These are phyloP conservation scores for Penicillium janthinellum DNA, from an alignment of 2,329 filamentous ascomycete species.

Conservation along the genomic window DNA sequence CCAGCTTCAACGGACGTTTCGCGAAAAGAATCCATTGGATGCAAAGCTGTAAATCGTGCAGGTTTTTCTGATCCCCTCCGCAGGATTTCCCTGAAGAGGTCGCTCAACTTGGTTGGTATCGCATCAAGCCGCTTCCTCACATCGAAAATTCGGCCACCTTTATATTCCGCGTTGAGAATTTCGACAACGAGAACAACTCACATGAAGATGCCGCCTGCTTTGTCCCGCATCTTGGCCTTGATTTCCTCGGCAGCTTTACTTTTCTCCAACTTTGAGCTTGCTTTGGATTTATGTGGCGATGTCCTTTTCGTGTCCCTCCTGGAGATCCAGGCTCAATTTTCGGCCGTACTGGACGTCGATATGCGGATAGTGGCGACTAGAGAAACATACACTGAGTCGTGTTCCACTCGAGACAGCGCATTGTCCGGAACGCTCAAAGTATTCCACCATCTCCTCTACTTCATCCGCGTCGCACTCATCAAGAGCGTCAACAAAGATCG, in stretches of 20 bases:
- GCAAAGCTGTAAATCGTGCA: constrained; percentile 48
- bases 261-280: constrained; percentile 20
- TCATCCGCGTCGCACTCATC: constrained; percentile 49
- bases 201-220: constrained; percentile 49
- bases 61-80: constrained; percentile 48
- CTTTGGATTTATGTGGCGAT: constrained; percentile 22
- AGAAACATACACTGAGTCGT: constrained; percentile 32
- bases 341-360: constrained; percentile 25
- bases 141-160: constrained; percentile 28
- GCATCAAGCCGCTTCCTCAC: constrained; percentile 37
- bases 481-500: constrained; percentile 50
- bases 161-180: constrained; percentile 49
- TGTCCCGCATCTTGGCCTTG: constrained; percentile 36
- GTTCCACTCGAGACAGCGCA: too few species aligned
- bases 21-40: constrained; percentile 59
- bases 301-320: constrained; percentile 41
- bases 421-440: constrained; percentile 30
- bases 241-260: constrained; percentile 31
- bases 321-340: constrained; percentile 42
- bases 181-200: constrained; percentile 51
- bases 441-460: constrained; percentile 41
- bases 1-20: constrained; percentile 25
- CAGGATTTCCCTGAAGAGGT: constrained; percentile 57
- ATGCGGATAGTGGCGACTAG: constrained; percentile 50
- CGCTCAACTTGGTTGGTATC: constrained; percentile 46